Percentiles rank a stretch among this genome's conserved stretches.
These are phyloP conservation scores for Centella asiatica DNA, from an alignment of 129 eudicot species.

Conservation along the genomic window DNA sequence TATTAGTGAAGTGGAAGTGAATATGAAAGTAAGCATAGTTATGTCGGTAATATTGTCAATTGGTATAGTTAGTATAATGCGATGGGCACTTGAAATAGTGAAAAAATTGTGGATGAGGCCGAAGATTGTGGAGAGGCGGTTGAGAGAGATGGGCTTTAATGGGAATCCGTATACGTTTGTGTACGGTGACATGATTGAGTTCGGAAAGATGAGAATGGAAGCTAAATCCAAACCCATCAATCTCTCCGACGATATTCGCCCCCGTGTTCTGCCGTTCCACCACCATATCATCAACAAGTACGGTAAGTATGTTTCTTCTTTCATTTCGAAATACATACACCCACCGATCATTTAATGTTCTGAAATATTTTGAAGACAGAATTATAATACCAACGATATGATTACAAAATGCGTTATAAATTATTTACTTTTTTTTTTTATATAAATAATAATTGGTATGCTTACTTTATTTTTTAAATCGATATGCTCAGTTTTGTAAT, in stretches of 20 bases:
- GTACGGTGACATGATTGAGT: conserved; percentile 1
- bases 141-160: conserved; percentile 9
- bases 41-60: background rate
- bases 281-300: background rate
- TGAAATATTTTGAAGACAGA: too few species aligned
- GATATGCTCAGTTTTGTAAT: too few species aligned
- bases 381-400: too few species aligned
- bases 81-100: background rate
- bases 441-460: too few species aligned
- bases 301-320: conserved; percentile 5
- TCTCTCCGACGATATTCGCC: background rate
- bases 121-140: background rate
- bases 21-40: too few species aligned
- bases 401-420: too few species aligned
- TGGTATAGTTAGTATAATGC: background rate
- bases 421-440: too few species aligned
- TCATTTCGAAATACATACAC: too few species aligned
- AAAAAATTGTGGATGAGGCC: background rate
- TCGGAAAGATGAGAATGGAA: background rate
- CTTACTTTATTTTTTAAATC: too few species aligned
- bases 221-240: background rate
- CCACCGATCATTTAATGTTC: too few species aligned
- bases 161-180: conserved; percentile 12
- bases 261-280: conserved; percentile 1
- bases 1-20: too few species aligned